These are phyloP conservation scores for Aspergillus niger DNA, from an alignment of 2,329 filamentous ascomycete species.

Conservation along the genomic window DNA sequence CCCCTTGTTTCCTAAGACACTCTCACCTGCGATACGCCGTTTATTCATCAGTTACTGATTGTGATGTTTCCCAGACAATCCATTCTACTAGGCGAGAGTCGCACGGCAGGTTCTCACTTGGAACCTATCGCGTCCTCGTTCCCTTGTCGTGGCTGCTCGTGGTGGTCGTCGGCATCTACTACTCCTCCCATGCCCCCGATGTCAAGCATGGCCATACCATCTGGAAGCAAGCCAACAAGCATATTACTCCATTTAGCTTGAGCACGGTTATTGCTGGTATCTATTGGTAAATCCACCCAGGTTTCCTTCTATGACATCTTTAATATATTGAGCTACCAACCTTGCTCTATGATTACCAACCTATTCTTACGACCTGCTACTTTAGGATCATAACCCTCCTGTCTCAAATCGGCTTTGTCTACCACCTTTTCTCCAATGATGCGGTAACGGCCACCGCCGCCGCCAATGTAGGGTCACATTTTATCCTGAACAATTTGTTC, in stretches of 20 bases:
- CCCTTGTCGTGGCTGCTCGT: constrained; percentile 74
- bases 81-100: constrained; percentile 72
- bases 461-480: constrained; percentile 78
- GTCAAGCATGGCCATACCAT: constrained; percentile 65
- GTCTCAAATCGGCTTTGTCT: constrained; percentile 74
- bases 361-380: neutral
- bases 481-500: constrained; percentile 82
- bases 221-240: constrained; percentile 70
- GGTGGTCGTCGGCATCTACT: constrained; percentile 72
- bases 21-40: neutral
- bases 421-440: constrained; percentile 72
- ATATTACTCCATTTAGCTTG: constrained; percentile 73
- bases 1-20: neutral
- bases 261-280: constrained; percentile 65
- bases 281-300: constrained; percentile 66
- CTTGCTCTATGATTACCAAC: neutral
- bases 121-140: constrained; percentile 75
- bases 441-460: constrained; percentile 66
- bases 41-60: neutral
- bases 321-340: neutral
- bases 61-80: constrained; percentile 54
- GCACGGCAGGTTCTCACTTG: constrained; percentile 62
- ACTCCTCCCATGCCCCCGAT: constrained; percentile 66
- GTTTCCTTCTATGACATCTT: neutral
- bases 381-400: constrained; percentile 70